A percentile compares a stretch with the other conserved stretches of the same genome.
phyloP scores from a whole-genome alignment of 805 yeast genomes.

The Saccharomycopsis malanga region DNA sequence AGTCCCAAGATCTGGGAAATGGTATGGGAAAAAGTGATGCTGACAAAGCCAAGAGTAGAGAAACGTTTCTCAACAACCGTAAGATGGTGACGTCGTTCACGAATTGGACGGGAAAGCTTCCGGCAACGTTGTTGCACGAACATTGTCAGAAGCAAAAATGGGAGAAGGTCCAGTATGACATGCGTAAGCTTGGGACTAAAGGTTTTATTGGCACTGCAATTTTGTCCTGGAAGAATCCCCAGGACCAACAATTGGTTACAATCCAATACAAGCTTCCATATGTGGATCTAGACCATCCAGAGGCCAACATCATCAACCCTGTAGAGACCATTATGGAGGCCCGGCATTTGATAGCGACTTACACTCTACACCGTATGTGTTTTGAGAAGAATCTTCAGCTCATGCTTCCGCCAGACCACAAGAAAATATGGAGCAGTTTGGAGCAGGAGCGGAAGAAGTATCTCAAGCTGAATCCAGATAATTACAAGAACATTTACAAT shows the following conservation, averaged over 20 bases:
- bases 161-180: conserved; percentile 78
- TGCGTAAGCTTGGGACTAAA: conserved; percentile 40
- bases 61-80: conserved; percentile 27
- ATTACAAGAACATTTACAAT: conserved; percentile 49
- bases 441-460: conserved; percentile 52
- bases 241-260: conserved; percentile 34
- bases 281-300: conserved; percentile 33
- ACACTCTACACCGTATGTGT: conserved; percentile 71
- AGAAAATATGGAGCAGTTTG: conserved; percentile 67
- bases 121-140: conserved; percentile 79
- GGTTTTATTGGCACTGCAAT: conserved; percentile 64
- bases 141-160: conserved; percentile 83
- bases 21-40: conserved; percentile 2
- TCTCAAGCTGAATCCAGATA: conserved; percentile 35
- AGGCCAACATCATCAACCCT: conserved; percentile 44
- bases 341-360: conserved; percentile 84
- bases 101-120: conserved; percentile 94
- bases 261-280: conserved; percentile 46
- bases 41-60: conserved; percentile 24
- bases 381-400: conserved; percentile 77
- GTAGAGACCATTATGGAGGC: conserved; percentile 86
- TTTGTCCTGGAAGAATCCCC: conserved; percentile 71
- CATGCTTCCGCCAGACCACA: conserved; percentile 80
- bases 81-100: conserved; percentile 55
- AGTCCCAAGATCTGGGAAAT: conserved; percentile 20